Percentiles rank a stretch among this genome's conserved stretches.
These are phyloP conservation scores for Moelleriella libera DNA, from an alignment of 2,329 filamentous ascomycete genomes.

Conservation along the genomic window DNA sequence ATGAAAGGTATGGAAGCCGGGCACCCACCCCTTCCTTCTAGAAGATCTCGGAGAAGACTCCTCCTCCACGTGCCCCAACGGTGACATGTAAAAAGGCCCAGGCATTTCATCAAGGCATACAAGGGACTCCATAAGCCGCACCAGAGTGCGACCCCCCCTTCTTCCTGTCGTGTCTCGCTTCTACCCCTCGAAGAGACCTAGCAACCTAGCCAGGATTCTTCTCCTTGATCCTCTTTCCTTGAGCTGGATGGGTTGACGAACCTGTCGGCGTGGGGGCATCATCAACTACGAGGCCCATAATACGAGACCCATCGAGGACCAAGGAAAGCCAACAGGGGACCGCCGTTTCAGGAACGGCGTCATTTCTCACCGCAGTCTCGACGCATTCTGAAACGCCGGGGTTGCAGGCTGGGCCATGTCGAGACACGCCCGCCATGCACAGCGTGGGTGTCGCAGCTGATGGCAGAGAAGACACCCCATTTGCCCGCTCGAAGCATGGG, in stretches of 20 bases:
- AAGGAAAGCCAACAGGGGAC: slow-evolving; percentile 1
- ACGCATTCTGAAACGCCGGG: slow-evolving; percentile 14
- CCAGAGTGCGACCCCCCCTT: not conserved
- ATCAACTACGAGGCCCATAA: slow-evolving; percentile 1
- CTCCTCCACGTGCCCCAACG: not conserved
- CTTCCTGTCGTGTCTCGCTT: not conserved
- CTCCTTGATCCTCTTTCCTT: not conserved
- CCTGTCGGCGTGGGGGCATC: not conserved
- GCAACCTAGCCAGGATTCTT: not conserved
- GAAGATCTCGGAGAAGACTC: slow-evolving; percentile 15
- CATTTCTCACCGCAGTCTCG: slow-evolving; percentile 12
- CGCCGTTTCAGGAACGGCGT: slow-evolving; percentile 15
- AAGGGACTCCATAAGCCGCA: not conserved
- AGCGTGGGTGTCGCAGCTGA: not conserved
- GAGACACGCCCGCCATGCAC: slow-evolving; percentile 3
- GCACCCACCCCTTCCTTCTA: slow-evolving; percentile 10
- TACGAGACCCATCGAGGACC: not conserved
- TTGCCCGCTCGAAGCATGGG: not conserved
- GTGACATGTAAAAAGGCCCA: not conserved
- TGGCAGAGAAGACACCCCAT: not conserved
- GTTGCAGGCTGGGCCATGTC: slow-evolving; percentile 4
- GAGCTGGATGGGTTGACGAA: slow-evolving; percentile 1
- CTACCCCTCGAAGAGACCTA: slow-evolving; percentile 2
- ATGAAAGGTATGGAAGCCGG: slow-evolving; percentile 4
- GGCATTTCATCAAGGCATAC: not conserved